Base-by-base conservation (phyloP, 768 basidiomycete species). In the Tephrocybe sp. region DNA sequence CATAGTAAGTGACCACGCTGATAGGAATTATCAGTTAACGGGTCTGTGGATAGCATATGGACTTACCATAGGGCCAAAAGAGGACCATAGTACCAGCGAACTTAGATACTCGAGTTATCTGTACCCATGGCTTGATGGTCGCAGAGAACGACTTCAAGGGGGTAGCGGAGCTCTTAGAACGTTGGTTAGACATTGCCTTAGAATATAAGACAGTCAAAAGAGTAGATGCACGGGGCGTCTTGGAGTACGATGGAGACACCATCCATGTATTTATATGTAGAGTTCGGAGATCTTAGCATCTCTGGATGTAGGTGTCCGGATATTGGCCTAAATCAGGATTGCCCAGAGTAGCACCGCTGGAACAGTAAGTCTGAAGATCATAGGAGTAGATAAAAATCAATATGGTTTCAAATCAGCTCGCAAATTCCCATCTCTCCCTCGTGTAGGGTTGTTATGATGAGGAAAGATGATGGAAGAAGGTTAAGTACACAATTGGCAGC, bases 81-180 rank as follows among this genome's bases (percentile, higher is more conserved):
- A 60, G 50, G 21, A 60, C 54, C 54, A 60, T 53, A 23, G 56
- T 60, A 18, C 59, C 59, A 21, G 59, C 54, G 20, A 60, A 60
- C 36, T 60, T 60, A 14, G 54, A 54, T 4, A 60, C 47, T 23
- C 59, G 54, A 40, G 56, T 56, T 3, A 60, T 26, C 26, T 58
- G 36, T 45, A 60, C 48, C 59, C 56, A 60, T 57, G 54, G 51
- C 42, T 55, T 58, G 20, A 57, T 54, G 3, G 45, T 53, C 24
- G 37, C 45, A 12, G 41, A 28, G 14, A 57, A 30, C 4, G 50
- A 56, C 21, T 53, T 57, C n/a, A 48, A 26, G 14, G 46, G 47
- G 4, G 43, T 15, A 39, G 48, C 48, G n/a, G 52, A 54, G 37
- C 21, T 51, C 32, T 55, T 48, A 40, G 48, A 34, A 50, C 25